phyloP scores from a whole-genome alignment of 805 yeast species.

The Metschnikowia cubensis region DNA sequence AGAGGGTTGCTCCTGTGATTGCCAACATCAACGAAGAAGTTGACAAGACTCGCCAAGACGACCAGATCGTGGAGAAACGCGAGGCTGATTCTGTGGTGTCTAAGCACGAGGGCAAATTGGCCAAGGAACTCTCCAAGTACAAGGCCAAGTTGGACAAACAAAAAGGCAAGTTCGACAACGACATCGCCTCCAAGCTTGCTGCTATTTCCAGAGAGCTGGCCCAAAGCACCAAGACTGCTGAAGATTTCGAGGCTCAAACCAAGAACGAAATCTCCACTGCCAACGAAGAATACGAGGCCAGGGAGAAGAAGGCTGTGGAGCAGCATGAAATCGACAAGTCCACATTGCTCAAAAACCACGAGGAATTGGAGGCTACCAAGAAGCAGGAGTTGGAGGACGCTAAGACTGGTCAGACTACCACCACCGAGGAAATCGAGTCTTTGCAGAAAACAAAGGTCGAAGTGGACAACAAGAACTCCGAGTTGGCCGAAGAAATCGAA shows the following conservation, averaged over 20 bases:
- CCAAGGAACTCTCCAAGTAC: conserved; percentile 34
- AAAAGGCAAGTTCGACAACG: conserved; percentile 38
- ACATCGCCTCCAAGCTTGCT: conserved; percentile 32
- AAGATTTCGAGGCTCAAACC: conserved; percentile 38
- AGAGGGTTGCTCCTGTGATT: conserved; percentile 53
- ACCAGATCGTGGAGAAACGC: conserved; percentile 38
- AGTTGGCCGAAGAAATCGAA: conserved; percentile 36
- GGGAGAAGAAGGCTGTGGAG: conserved; percentile 45
- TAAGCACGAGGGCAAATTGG: conserved; percentile 34
- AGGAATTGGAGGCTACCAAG: conserved; percentile 42
- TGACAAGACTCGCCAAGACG: conserved; percentile 39
- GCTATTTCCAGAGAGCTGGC: conserved; percentile 21
- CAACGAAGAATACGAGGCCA: conserved; percentile 39
- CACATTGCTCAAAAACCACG: conserved; percentile 39
- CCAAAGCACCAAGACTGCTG: conserved; percentile 28
- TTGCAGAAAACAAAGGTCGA: conserved; percentile 42
- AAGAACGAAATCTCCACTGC: conserved; percentile 44
- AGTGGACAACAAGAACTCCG: conserved; percentile 37
- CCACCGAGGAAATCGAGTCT: conserved; percentile 43
- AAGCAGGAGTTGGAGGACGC: conserved; percentile 42
- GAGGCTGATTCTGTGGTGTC: conserved; percentile 34
- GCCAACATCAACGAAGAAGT: conserved; percentile 50
- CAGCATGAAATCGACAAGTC: conserved; percentile 45
- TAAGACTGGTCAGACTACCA: conserved; percentile 37
- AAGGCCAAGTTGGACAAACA: conserved; percentile 35